A percentile compares a stretch with the other conserved stretches of the same genome.
These are phyloP conservation scores for Aspergillus taichungensis DNA, from an alignment of 495 filamentous ascomycete species.

Conservation along the genomic window DNA sequence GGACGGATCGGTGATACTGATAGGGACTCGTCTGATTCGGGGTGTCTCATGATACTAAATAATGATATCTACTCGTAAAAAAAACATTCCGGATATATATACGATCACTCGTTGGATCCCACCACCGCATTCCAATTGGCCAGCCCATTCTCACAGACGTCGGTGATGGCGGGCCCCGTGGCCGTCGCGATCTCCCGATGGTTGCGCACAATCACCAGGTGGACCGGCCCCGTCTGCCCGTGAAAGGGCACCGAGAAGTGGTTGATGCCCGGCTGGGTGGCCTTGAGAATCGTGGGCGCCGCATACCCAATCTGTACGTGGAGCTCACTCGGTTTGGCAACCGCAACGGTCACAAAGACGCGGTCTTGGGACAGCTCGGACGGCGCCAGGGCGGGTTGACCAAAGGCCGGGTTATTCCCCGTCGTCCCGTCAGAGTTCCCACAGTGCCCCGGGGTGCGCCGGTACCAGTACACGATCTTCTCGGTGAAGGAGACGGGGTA, in stretches of 20 bases:
- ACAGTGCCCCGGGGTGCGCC: constrained; percentile 29
- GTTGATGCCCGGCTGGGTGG: constrained; percentile 37
- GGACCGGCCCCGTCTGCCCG: constrained; percentile 41
- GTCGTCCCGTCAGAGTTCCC: constrained; percentile 30
- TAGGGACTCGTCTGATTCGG: not conserved
- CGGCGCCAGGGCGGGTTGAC: constrained; percentile 18
- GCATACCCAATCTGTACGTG: constrained; percentile 42
- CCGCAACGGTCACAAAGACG: constrained; percentile 26
- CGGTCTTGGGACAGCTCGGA: constrained; percentile 22
- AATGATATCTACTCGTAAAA: not conserved
- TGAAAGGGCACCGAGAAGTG: constrained; percentile 43
- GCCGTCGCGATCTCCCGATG: constrained; percentile 13
- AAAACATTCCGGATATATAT: not conserved
- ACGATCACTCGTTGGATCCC: constrained; percentile 19
- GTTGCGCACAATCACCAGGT: constrained; percentile 38
- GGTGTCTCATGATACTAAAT: not conserved
- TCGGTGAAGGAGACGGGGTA: constrained; percentile 10
- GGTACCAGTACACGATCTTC: constrained; percentile 60
- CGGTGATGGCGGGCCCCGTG: constrained; percentile 42
- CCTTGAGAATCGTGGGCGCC: constrained; percentile 30
- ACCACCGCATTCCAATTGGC: constrained; percentile 45
- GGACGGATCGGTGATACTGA: too few species aligned
- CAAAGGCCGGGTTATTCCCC: constrained; percentile 26
- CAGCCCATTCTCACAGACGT: constrained; percentile 35
- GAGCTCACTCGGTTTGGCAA: constrained; percentile 27